phyloP scores from a whole-genome alignment of 805 yeast species.

The Candida alai region DNA sequence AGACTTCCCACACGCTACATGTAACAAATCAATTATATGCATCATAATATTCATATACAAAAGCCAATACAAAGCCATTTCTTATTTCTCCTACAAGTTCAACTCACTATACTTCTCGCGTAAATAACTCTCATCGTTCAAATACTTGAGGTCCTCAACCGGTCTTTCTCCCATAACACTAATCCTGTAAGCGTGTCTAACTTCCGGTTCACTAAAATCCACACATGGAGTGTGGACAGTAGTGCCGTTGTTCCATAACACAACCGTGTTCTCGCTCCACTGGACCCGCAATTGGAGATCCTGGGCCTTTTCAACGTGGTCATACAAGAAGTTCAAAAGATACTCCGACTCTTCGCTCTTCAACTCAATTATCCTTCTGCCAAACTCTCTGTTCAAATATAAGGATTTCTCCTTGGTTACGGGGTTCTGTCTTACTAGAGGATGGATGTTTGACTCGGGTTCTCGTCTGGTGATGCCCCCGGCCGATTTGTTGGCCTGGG shows the following conservation, averaged over 20 bases:
- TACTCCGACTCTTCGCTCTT: conserved; percentile 31
- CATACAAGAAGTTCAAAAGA: conserved; percentile 28
- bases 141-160: conserved; percentile 27
- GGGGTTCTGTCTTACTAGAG: conserved; percentile 33
- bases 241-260: conserved; percentile 34
- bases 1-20: too few species aligned
- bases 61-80: too few species aligned
- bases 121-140: conserved; percentile 17
- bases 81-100: too few species aligned
- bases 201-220: conserved; percentile 34
- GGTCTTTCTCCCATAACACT: conserved; percentile 39
- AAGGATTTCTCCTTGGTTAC: conserved; percentile 29
- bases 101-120: conserved; percentile 11
- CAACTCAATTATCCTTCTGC: conserved; percentile 32
- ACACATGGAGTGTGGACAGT: conserved; percentile 32
- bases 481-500: conserved; percentile 21
- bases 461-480: conserved; percentile 33
- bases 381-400: conserved; percentile 31
- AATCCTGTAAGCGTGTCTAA: conserved; percentile 33
- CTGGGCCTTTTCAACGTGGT: conserved; percentile 29
- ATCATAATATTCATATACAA: too few species aligned
- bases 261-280: conserved; percentile 36
- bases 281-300: conserved; percentile 35
- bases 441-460: conserved; percentile 33
- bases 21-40: too few species aligned